Conservation (phyloP, 2,329 filamentous ascomycete genomes). For the Pseudocercospora cruenta region DNA sequence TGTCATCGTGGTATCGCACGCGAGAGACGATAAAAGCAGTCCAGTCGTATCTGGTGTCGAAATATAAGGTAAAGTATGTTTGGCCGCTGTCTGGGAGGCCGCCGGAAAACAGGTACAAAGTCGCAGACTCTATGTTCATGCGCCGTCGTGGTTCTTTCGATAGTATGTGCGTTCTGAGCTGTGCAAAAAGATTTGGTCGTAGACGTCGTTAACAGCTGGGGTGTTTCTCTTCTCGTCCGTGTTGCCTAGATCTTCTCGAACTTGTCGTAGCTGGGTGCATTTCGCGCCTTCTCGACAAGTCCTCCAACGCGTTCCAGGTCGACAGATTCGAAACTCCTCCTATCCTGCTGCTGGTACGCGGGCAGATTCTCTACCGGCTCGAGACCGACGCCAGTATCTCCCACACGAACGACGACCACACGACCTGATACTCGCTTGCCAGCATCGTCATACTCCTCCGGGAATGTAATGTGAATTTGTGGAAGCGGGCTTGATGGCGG, state of each 20-base stretch:
- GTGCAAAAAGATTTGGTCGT: slow-evolving; percentile 25
- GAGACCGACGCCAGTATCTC: slow-evolving; percentile 84
- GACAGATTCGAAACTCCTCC: slow-evolving; percentile 81
- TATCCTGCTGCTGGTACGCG: slow-evolving; percentile 77
- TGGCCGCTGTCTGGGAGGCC: slow-evolving; percentile 2
- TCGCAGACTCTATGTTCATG: slow-evolving; percentile 23
- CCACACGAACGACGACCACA: slow-evolving; percentile 88
- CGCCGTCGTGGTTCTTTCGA: slow-evolving; percentile 16
- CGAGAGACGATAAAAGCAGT: slow-evolving; percentile 1
- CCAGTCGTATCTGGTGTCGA: slow-evolving; percentile 10
- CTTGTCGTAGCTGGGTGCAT: slow-evolving; percentile 24
- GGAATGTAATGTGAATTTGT: slow-evolving; percentile 97
- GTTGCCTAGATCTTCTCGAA: slow-evolving; percentile 19
- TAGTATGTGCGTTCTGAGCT: slow-evolving; percentile 17
- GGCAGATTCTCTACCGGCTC: slow-evolving; percentile 83
- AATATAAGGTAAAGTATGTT: neutral
- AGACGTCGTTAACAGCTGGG: slow-evolving; percentile 30
- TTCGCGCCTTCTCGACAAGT: slow-evolving; percentile 77
- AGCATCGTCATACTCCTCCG: slow-evolving; percentile 83
- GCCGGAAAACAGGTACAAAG: slow-evolving; percentile 21
- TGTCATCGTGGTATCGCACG: slow-evolving; percentile 4
- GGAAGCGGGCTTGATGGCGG: slow-evolving; percentile 81
- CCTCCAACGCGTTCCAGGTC: slow-evolving; percentile 95
- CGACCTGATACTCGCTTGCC: slow-evolving; percentile 82
- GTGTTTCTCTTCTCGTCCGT: slow-evolving; percentile 13